Evolutionary conservation across 352 stramenopile species (phyloP).

Genomic region (Phytophthora sp.): DNA sequence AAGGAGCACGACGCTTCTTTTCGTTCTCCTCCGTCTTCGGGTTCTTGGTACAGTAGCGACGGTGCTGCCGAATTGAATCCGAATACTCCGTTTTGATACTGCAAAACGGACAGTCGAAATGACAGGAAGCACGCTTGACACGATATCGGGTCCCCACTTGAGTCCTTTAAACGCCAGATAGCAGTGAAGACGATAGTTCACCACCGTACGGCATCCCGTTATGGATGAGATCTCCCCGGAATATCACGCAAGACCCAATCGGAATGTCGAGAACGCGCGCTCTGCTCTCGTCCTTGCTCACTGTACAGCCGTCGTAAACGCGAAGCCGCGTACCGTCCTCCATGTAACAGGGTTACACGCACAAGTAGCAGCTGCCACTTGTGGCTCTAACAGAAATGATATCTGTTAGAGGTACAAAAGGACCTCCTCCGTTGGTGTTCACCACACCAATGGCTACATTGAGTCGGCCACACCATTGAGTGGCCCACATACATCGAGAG

Average conservation of each 20-base stretch:
- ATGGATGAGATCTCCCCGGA: conserved; percentile 5
- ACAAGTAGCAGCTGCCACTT: no score
- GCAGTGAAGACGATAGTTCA: conserved; percentile 7
- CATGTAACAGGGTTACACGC: no score
- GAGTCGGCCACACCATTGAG: no score
- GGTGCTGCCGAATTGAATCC: neutral
- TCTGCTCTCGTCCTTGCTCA: neutral
- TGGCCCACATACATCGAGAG: no score
- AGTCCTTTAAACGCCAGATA: conserved; percentile 1
- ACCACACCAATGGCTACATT: no score
- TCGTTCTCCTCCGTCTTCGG: neutral
- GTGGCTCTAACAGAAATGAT: no score
- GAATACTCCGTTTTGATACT: neutral
- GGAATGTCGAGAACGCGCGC: neutral
- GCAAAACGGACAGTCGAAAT: neutral
- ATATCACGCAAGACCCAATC: neutral
- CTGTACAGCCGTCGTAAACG: conserved; percentile 3
- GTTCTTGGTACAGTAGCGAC: neutral
- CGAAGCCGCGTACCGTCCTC: neutral
- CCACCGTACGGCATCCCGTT: neutral
- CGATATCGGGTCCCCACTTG: conserved; percentile 4
- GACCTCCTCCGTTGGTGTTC: no score
- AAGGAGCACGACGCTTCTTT: neutral
- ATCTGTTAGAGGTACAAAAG: no score
- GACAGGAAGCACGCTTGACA: neutral